Evolutionary conservation across 139 green algal species (phyloP).

Genomic region (Bryopsis sp.): DNA sequence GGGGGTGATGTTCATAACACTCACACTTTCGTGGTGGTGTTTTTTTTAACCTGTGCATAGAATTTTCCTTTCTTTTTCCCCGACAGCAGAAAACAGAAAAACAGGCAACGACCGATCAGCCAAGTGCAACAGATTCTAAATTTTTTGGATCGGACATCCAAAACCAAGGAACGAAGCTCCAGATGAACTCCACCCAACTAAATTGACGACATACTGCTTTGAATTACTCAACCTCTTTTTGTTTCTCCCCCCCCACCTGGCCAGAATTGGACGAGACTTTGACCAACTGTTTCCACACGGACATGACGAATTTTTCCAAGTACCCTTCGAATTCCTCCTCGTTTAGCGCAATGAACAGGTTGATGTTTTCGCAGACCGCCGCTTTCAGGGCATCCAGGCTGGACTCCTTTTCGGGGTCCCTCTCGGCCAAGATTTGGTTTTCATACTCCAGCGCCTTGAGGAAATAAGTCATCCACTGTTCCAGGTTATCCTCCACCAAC

Average conservation of each 20-base stretch:
- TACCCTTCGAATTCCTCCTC: conserved; percentile 94
- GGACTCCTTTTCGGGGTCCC: conserved; percentile 57
- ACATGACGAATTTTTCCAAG: conserved; percentile 62
- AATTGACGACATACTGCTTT: too few species aligned
- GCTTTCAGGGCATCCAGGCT: conserved; percentile 70
- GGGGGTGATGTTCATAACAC: too few species aligned
- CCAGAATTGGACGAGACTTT: conserved; percentile 38
- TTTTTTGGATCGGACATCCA: neutral
- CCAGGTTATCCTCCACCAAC: conserved; percentile 81
- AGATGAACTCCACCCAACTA: too few species aligned
- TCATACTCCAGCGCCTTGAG: conserved; percentile 63
- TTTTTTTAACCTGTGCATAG: too few species aligned
- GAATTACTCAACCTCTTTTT: too few species aligned
- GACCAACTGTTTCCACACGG: conserved; percentile 84
- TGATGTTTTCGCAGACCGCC: conserved; percentile 44
- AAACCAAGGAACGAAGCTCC: too few species aligned
- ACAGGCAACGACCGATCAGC: too few species aligned
- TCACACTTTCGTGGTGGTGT: too few species aligned
- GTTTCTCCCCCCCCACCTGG: conserved; percentile 34
- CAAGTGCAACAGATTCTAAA: neutral
- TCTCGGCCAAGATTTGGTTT: conserved; percentile 41
- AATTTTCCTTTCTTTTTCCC: too few species aligned
- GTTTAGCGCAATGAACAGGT: conserved; percentile 84
- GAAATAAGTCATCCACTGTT: conserved; percentile 85
- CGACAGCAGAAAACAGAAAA: too few species aligned